A percentile compares a stretch with the other conserved stretches of the same genome.
These are phyloP conservation scores for Mitosporidium daphniae DNA, from an alignment of 371 early-diverging fungal genomes.

Conservation along the genomic window DNA sequence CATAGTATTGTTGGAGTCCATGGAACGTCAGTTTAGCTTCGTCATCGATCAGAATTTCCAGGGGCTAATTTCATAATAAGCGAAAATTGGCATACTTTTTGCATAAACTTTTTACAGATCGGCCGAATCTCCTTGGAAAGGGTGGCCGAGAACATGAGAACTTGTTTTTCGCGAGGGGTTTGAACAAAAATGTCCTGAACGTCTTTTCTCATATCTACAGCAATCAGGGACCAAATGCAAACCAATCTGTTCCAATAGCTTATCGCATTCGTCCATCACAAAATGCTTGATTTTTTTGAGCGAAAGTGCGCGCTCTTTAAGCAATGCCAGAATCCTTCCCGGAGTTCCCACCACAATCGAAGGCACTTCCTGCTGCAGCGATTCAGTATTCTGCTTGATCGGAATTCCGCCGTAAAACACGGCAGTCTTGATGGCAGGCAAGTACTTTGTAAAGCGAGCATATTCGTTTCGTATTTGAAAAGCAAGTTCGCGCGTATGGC, in stretches of 20 bases:
- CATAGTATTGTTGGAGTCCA: constrained; percentile 76
- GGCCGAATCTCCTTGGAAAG: constrained; percentile 54
- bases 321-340: constrained; percentile 60
- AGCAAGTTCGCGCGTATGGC: constrained; percentile 86
- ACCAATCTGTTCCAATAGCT: constrained; percentile 58
- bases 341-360: constrained; percentile 91
- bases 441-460: constrained; percentile 55
- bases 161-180: constrained; percentile 78
- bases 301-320: constrained; percentile 34
- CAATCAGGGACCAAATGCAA: constrained; percentile 7
- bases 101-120: constrained; percentile 79
- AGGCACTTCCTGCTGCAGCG: constrained; percentile 33
- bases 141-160: constrained; percentile 89
- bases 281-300: constrained; percentile 56
- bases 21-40: constrained; percentile 85
- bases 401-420: constrained; percentile 61
- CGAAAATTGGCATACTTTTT: constrained; percentile 15
- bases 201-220: constrained; percentile 61
- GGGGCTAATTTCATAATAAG: constrained; percentile 15
- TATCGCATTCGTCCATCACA: constrained; percentile 95
- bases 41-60: constrained; percentile 85
- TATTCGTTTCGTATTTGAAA: constrained; percentile 87
- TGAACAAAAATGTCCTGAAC: constrained; percentile 72
- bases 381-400: constrained; percentile 32
- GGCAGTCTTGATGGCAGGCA: constrained; percentile 58